These are phyloP conservation scores for Magnusiomyces tetraspermus DNA, from an alignment of 1,139 yeast genomes.

Conservation along the genomic window DNA sequence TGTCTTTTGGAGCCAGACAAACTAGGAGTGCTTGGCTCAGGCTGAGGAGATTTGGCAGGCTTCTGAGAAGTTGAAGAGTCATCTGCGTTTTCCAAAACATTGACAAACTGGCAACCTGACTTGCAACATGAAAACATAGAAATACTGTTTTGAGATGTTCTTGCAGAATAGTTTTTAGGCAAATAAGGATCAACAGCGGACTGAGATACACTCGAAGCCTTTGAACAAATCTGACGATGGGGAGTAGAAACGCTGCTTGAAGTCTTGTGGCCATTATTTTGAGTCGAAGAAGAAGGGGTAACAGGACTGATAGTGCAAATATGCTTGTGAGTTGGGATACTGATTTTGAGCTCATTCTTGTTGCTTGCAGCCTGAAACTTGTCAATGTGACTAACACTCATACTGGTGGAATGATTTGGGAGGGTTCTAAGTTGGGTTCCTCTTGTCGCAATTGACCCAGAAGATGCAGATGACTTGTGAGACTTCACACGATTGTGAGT, in stretches of 20 bases:
- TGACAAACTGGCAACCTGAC: neutral
- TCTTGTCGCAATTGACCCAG: neutral
- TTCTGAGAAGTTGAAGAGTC: neutral
- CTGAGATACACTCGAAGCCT: no score
- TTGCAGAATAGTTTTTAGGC: neutral
- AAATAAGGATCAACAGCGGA: no score
- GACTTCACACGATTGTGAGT: no score
- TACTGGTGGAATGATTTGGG: neutral
- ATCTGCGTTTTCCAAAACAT: neutral
- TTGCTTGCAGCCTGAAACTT: no score
- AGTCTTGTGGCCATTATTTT: no score
- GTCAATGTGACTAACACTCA: neutral
- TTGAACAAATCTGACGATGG: no score
- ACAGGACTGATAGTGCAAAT: no score
- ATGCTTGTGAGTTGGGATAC: no score
- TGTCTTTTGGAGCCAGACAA: conserved; percentile 11
- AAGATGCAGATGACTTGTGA: neutral
- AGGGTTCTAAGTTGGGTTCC: neutral
- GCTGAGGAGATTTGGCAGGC: neutral
- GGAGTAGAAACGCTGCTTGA: no score
- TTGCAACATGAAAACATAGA: neutral
- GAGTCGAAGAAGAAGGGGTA: no score
- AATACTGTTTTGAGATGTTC: neutral
- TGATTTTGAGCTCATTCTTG: no score
- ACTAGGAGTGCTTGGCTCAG: neutral